phyloP scores from a whole-genome alignment of 1,139 yeast genomes.

The Candida mesenterica region DNA sequence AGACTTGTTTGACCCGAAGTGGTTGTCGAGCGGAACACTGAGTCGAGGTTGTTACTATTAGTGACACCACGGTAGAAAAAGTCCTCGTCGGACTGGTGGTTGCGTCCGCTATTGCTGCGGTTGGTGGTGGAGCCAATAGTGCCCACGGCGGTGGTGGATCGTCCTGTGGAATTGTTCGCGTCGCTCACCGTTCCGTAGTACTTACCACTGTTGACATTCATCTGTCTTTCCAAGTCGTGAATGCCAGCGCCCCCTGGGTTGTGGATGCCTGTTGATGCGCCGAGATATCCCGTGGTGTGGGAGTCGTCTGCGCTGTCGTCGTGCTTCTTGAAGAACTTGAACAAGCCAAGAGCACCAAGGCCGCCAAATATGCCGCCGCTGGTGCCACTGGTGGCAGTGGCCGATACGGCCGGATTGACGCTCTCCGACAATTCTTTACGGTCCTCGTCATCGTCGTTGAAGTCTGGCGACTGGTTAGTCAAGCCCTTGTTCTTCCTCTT shows the following conservation, averaged over 20 bases:
- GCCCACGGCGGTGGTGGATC: constrained; percentile 6
- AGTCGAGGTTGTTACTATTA: constrained; percentile 43
- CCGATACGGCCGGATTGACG: constrained; percentile 4
- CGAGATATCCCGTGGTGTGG: constrained; percentile 9
- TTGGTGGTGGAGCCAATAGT: constrained; percentile 13
- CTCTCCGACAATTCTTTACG: constrained; percentile 10
- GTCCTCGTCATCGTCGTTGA: constrained; percentile 27
- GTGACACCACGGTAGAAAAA: constrained; percentile 49
- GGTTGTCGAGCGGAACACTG: constrained; percentile 33
- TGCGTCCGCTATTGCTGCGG: constrained; percentile 7
- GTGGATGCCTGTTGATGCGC: no score
- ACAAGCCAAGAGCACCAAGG: constrained; percentile 30
- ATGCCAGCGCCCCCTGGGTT: constrained; percentile 19
- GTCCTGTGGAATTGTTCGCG: no score
- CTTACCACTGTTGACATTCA: constrained; percentile 18
- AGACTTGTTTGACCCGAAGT: constrained; percentile 22
- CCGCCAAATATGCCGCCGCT: constrained; percentile 5
- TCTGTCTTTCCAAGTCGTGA: constrained; percentile 25
- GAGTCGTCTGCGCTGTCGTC: constrained; percentile 4
- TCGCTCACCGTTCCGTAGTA: constrained; percentile 17
- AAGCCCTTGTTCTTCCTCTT: constrained; percentile 28
- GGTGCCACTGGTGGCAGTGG: constrained; percentile 2
- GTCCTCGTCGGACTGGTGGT: constrained; percentile 26
- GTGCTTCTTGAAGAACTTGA: constrained; percentile 21
- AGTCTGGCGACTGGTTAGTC: constrained; percentile 48